Conservation (phyloP, 202 grass and related monocot species). For the Saccharum hybrid region DNA sequence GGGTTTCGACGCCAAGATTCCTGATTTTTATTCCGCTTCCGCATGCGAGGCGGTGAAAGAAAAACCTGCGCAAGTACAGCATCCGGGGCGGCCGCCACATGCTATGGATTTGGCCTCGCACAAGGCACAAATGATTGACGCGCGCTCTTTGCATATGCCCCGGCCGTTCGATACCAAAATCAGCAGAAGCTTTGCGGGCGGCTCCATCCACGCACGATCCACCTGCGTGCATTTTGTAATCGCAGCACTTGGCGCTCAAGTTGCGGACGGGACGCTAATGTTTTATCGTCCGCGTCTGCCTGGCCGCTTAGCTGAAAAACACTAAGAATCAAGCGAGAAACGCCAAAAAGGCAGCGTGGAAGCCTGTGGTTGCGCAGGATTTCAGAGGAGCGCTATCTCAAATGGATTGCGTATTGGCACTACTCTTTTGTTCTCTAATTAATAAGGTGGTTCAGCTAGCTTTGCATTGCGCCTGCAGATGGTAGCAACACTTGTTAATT, state of each 20-base stretch:
- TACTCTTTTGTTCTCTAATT: background rate
- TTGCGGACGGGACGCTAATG: too few relatives aligned
- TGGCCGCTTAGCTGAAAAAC: constrained; percentile 9
- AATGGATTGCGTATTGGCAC: background rate
- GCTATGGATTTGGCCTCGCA: constrained; percentile 28
- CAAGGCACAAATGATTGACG: constrained; percentile 34
- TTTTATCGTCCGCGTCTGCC: too few relatives aligned
- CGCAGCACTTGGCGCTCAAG: background rate
- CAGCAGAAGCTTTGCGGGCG: constrained; percentile 28
- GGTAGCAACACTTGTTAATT: background rate
- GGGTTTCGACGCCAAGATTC: constrained; percentile 37
- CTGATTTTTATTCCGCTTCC: constrained; percentile 8
- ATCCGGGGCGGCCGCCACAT: constrained; percentile 46
- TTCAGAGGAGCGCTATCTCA: background rate
- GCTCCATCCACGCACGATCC: background rate
- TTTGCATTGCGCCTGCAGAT: background rate
- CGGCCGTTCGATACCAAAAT: background rate
- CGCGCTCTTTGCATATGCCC: background rate
- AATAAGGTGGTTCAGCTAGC: background rate
- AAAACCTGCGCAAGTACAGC: constrained; percentile 32
- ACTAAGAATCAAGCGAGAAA: background rate
- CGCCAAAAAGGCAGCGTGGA: background rate
- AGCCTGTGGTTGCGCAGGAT: background rate
- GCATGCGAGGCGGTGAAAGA: constrained; percentile 31
- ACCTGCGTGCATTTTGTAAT: constrained; percentile 16